Evolutionary conservation across 352 stramenopile species (phyloP).

Genomic region (Phytophthora pini): DNA sequence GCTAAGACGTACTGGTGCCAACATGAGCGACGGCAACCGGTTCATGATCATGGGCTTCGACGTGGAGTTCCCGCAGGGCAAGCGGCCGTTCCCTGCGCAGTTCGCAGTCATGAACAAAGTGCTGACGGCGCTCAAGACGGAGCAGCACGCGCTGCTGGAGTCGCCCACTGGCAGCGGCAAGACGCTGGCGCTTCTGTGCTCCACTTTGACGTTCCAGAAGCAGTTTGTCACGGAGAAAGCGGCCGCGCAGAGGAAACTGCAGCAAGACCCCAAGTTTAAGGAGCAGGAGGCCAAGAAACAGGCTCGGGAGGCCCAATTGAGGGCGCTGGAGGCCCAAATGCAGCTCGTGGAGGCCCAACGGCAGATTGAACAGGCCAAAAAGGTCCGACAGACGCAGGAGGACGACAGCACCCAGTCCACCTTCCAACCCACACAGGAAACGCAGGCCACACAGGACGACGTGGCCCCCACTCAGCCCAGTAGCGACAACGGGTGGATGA

Average conservation of each 20-base stretch:
- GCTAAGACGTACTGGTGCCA: neutral
- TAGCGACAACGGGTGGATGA: constrained; percentile 24
- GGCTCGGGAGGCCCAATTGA: constrained; percentile 23
- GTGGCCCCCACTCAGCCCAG: constrained; percentile 34
- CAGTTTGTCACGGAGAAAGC: constrained; percentile 56
- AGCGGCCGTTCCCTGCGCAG: constrained; percentile 86
- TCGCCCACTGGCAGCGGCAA: constrained; percentile 87
- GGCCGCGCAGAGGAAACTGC: constrained; percentile 10
- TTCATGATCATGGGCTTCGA: constrained; percentile 87
- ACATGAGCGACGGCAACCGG: constrained; percentile 24
- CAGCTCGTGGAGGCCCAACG: constrained; percentile 30
- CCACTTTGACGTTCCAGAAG: constrained; percentile 80
- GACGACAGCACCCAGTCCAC: constrained; percentile 8
- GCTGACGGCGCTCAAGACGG: constrained; percentile 76
- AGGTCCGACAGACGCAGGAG: constrained; percentile 7
- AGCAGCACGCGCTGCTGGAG: constrained; percentile 86
- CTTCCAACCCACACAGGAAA: constrained; percentile 18
- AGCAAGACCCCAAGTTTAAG: constrained; percentile 7
- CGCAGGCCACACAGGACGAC: constrained; percentile 16
- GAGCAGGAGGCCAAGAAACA: constrained; percentile 26
- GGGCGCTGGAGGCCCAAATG: constrained; percentile 24
- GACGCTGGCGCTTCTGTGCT: constrained; percentile 86
- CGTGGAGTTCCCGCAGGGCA: constrained; percentile 80
- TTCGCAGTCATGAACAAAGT: constrained; percentile 90
- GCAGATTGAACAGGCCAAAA: constrained; percentile 30